Conservation (phyloP, 169 alveolate genomes). For the Eimeria necatrix region DNA sequence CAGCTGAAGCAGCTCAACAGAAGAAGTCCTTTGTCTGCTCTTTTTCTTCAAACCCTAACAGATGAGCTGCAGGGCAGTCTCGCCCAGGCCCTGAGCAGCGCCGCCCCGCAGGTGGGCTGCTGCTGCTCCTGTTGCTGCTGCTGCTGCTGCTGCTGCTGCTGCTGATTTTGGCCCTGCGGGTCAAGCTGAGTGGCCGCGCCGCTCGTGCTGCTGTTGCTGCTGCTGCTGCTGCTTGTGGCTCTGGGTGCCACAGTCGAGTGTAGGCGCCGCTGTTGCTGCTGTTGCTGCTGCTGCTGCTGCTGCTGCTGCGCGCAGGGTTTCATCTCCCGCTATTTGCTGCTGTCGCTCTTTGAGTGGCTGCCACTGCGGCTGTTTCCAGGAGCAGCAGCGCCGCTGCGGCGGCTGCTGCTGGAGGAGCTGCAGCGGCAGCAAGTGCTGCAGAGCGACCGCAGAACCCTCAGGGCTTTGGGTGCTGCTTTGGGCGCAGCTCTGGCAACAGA, state of each 20-base stretch:
- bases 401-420: constrained; percentile 52
- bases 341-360: background rate
- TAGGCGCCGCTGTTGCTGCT: background rate
- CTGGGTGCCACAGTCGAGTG: too few relatives aligned
- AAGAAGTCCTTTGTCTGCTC: constrained; percentile 37
- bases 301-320: background rate
- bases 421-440: background rate
- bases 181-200: too few relatives aligned
- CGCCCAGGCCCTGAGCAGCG: constrained; percentile 52
- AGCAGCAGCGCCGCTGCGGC: constrained; percentile 40
- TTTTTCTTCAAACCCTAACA: constrained; percentile 70
- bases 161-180: too few relatives aligned
- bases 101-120: constrained; percentile 63
- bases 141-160: too few relatives aligned
- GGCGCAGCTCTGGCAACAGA: background rate
- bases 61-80: constrained; percentile 64
- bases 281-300: constrained; percentile 2
- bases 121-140: background rate
- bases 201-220: too few relatives aligned
- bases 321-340: constrained; percentile 19
- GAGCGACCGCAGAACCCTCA: constrained; percentile 18
- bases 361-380: constrained; percentile 42
- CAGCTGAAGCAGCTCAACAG: constrained; percentile 74
- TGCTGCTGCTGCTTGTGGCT: too few relatives aligned
- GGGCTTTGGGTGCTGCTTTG: constrained; percentile 10